Evolutionary conservation across 2,329 filamentous ascomycete genomes (phyloP).

Genomic region (Xylariaceae sp.): DNA sequence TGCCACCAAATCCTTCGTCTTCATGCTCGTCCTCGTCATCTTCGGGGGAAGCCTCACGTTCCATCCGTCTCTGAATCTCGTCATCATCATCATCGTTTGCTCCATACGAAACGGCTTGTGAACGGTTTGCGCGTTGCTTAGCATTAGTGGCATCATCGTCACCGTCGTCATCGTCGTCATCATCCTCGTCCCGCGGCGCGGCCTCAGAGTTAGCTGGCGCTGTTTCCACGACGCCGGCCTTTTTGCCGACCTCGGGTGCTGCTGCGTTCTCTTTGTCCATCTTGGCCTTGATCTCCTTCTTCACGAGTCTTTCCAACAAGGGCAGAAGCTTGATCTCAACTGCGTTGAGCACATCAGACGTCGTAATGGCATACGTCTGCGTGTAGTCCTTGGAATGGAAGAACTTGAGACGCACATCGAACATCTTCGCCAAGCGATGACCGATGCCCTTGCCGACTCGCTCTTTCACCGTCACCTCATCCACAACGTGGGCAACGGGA

Average conservation of each 20-base stretch:
- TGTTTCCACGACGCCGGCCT: constrained; percentile 49
- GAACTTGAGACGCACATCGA: constrained; percentile 74
- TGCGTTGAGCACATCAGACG: constrained; percentile 69
- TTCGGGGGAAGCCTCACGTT: constrained; percentile 52
- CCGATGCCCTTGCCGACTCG: constrained; percentile 66
- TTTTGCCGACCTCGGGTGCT: constrained; percentile 65
- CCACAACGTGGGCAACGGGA: constrained; percentile 75
- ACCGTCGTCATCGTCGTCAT: constrained; percentile 66
- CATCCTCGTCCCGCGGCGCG: constrained; percentile 47
- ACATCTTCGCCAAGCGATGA: constrained; percentile 72
- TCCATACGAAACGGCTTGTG: constrained; percentile 81
- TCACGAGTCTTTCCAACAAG: constrained; percentile 63
- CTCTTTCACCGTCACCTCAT: constrained; percentile 76
- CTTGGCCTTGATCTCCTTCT: constrained; percentile 80
- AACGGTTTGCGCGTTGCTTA: constrained; percentile 70
- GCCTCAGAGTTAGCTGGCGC: constrained; percentile 36
- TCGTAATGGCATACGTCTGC: constrained; percentile 75
- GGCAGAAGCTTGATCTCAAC: constrained; percentile 78
- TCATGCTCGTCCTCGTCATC: constrained; percentile 55
- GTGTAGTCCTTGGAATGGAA: constrained; percentile 81
- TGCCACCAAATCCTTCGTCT: constrained; percentile 49
- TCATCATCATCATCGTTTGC: constrained; percentile 90
- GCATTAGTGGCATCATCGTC: constrained; percentile 72
- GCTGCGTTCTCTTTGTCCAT: constrained; percentile 60
- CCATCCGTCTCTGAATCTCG: constrained; percentile 60